Evolutionary conservation across 2,329 filamentous ascomycete species (phyloP), one percentile per base, ranked within the genome.

Genomic region (Aspergillus fructus): DNA sequence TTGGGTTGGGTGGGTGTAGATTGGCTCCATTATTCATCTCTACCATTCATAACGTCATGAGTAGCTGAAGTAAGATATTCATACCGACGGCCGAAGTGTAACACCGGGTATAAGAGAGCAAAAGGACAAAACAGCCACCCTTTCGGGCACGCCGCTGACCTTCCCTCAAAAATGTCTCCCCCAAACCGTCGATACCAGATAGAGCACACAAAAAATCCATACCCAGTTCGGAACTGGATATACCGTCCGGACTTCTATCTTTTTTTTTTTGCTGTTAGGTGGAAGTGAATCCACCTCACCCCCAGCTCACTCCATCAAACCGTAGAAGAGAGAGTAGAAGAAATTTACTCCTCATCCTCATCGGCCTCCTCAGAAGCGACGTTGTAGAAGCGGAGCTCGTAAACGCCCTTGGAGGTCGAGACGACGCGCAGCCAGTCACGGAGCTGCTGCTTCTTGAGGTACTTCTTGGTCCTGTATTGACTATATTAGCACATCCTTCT

Each of bases 341-440:
- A 49, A 71, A 72, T 87, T 86, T 97, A 99, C 81, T 99, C 94
- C 76, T 99, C 94, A 78, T 99, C 94, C 76, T 99, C 94, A 70
- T 97, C 94, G 71, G 86, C 93, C 79, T 93, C 93, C 79, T 99
- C 94, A 81, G 96, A 94, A 75, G 97, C 93, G 77, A 99, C 93
- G 86, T 99, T 99, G 92, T 96, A 99, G 93, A 99, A 99, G 85
- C 96, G 93, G 82, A 99, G 89, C 86, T 97, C 93, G 85, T 99
- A 99, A 68, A 97, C 93, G 78, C 94, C 93, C 85, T 93, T 93
- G 79, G 90, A 92, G 78, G 93, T 97, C 71, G 92, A 96, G 76
- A 99, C 94, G 73, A 99, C 93, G 75, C 94, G 93, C 77, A 99
- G 90, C 94, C 94, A 99, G 86, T 99, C 94, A 84, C 94, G 91